A percentile compares a stretch with the other conserved stretches of the same genome.
phyloP scores from a whole-genome alignment of 495 filamentous ascomycete genomes.

The Aspergillus heteromorphus region DNA sequence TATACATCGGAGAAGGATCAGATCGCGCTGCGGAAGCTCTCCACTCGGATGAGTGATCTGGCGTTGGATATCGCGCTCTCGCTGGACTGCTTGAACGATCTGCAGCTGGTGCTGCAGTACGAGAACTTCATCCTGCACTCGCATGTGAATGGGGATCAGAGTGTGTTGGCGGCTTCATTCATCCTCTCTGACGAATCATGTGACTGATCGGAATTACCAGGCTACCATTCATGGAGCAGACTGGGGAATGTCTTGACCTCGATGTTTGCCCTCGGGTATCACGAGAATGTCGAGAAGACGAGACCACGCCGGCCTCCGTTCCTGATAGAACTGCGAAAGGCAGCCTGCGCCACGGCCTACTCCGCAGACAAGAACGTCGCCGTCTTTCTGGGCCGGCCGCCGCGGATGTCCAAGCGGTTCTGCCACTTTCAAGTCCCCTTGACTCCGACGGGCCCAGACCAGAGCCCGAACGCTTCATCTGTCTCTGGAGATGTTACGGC shows the following conservation, averaged over 20 bases:
- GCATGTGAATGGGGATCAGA: conserved; percentile 41
- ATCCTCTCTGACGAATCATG: not conserved
- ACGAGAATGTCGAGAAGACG: conserved; percentile 30
- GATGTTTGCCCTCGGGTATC: conserved; percentile 40
- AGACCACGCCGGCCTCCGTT: conserved; percentile 27
- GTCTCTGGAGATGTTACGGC: not conserved
- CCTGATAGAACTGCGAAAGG: conserved; percentile 31
- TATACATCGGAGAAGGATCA: conserved; percentile 26
- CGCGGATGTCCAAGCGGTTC: conserved; percentile 37
- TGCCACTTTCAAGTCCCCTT: conserved; percentile 35
- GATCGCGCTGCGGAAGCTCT: conserved; percentile 23
- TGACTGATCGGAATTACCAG: conserved; percentile 9
- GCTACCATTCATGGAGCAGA: conserved; percentile 40
- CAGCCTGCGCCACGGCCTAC: conserved; percentile 36
- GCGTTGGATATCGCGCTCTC: conserved; percentile 35
- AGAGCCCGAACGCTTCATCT: too few species aligned
- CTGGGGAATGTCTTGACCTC: conserved; percentile 39
- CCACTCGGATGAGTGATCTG: conserved; percentile 26
- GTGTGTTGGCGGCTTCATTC: conserved; percentile 13
- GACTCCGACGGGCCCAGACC: not conserved
- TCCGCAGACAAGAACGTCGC: conserved; percentile 43
- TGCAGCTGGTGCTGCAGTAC: conserved; percentile 41
- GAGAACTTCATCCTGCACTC: conserved; percentile 44
- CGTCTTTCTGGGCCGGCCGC: conserved; percentile 40
- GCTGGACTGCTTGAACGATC: conserved; percentile 39